Conservation (phyloP, 2,329 filamentous ascomycete genomes). For the Lachnellula hyalina region DNA sequence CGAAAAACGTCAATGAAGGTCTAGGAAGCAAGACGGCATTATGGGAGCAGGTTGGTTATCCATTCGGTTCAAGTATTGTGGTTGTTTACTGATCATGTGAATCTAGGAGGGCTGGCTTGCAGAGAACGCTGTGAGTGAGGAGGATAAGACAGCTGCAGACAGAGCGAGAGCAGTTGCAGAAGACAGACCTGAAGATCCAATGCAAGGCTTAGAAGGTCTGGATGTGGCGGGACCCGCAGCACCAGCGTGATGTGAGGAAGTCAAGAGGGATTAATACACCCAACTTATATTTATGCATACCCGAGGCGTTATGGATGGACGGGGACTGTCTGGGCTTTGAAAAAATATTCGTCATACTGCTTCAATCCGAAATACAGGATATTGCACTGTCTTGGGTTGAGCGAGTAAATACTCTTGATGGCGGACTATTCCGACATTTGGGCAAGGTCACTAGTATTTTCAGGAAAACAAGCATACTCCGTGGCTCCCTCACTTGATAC, state of each 20-base stretch:
- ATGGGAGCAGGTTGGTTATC: slow-evolving; percentile 80
- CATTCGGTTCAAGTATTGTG: background rate
- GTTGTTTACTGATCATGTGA: slow-evolving; percentile 8
- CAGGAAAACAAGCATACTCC: no score
- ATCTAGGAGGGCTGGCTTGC: slow-evolving; percentile 86
- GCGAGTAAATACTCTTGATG: background rate
- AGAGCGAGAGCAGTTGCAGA: slow-evolving; percentile 46
- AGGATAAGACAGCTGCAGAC: slow-evolving; percentile 61
- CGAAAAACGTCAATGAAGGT: slow-evolving; percentile 82
- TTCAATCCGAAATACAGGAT: background rate
- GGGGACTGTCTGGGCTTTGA: background rate
- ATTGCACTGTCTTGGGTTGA: background rate
- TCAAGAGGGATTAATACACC: background rate
- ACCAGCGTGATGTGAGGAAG: slow-evolving; percentile 52
- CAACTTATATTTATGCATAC: slow-evolving; percentile 8
- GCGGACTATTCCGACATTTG: no score
- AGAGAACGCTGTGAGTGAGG: slow-evolving; percentile 78
- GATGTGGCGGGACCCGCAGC: slow-evolving; percentile 86
- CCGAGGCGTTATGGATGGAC: slow-evolving; percentile 15
- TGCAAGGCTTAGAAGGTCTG: slow-evolving; percentile 90
- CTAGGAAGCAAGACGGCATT: slow-evolving; percentile 89
- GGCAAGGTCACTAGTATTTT: no score
- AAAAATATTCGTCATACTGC: background rate
- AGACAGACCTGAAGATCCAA: slow-evolving; percentile 68
- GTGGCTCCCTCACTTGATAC: no score